Percentiles rank a stretch among this genome's conserved stretches.
Evolutionary conservation across 345 rosid species (phyloP).

Genomic region (Erysimum cheiranthoides): DNA sequence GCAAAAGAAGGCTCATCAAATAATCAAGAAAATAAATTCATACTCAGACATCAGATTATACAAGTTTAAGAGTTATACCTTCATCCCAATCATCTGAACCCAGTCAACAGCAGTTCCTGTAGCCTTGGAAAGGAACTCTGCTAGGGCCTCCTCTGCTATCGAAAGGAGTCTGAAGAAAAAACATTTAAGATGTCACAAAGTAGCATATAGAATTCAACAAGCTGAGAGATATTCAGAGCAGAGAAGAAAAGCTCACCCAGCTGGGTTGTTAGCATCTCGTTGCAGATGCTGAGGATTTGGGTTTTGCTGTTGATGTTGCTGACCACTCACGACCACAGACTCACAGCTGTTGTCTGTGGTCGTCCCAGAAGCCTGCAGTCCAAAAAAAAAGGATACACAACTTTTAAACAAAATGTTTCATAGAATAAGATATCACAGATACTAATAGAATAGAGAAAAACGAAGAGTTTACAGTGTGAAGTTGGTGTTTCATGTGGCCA

Average conservation of each 20-base stretch:
- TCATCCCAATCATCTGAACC: constrained; percentile 99
- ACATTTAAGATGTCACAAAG: not conserved
- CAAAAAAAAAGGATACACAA: constrained; percentile 5
- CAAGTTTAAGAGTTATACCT: constrained; percentile 52
- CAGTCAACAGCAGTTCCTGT: constrained; percentile 99
- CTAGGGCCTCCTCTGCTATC: constrained; percentile 92
- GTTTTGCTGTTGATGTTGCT: constrained; percentile 97
- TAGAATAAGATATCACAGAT: not conserved
- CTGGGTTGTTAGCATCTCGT: constrained; percentile 97
- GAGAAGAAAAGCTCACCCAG: constrained; percentile 65
- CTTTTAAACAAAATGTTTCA: not conserved
- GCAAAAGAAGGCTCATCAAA: constrained; percentile 15
- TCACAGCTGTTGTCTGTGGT: constrained; percentile 99
- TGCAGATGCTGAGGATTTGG: constrained; percentile 92
- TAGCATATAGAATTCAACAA: not conserved
- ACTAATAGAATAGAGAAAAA: not conserved
- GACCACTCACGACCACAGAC: constrained; percentile 99
- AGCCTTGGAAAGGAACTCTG: constrained; percentile 69
- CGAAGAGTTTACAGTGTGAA: constrained; percentile 46
- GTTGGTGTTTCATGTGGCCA: constrained; percentile 83
- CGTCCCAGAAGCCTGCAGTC: constrained; percentile 75
- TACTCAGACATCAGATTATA: not conserved
- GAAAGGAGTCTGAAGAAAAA: constrained; percentile 69
- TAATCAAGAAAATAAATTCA: not conserved
- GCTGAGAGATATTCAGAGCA: not conserved